Evolutionary conservation across 805 yeast genomes (phyloP), one percentile per base, ranked within the genome.

Genomic region (Yamadazyma ubonensis): DNA sequence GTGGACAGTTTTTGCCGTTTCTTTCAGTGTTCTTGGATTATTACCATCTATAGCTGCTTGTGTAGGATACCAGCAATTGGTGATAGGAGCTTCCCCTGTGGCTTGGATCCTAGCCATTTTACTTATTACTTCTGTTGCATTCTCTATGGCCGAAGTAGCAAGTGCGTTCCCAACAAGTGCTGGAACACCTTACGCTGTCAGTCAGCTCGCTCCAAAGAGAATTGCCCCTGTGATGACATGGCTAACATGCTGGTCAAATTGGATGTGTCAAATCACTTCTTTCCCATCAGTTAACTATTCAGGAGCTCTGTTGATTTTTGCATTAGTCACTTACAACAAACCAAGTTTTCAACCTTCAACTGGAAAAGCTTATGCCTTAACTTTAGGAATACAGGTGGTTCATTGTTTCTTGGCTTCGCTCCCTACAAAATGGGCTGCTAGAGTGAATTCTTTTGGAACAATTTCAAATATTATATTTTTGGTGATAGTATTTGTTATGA

Each of bases 161-260:
- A 70, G 78, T 18, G 79, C 84, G 5, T 77, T 76, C 62, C 88
- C 88, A 28, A 80, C 84, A 6, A 69, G 82, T 8, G 77, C 84
- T 19, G 87, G 87, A 33, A 71, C 83, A 6, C 84, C 83, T 35
- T 82, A 81, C 50, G 85, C 87, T 43, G 81, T 81, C 2, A 71
- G 78, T 2, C 78, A 78, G 50, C 61, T 80, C 46, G 75, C 85
- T 3, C 85, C 86, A 10, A 75, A 73, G 16, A 66, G 65, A 48
- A 62, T 52, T 57, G 73, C 73, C 12, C 76, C 83, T 0, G 57
- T 76, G 17, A 61, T 76, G 36, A 75, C 86, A 5, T 80, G 84
- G 84, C 53, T 73, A 35, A 76, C 79, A 6, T 80, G 84, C 42
- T 80, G 82, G 76, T 65, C 79, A 19, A 80, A 80, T 61, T 80